These are phyloP conservation scores for Letharia columbiana DNA, from an alignment of 495 filamentous ascomycete species.

Conservation along the genomic window DNA sequence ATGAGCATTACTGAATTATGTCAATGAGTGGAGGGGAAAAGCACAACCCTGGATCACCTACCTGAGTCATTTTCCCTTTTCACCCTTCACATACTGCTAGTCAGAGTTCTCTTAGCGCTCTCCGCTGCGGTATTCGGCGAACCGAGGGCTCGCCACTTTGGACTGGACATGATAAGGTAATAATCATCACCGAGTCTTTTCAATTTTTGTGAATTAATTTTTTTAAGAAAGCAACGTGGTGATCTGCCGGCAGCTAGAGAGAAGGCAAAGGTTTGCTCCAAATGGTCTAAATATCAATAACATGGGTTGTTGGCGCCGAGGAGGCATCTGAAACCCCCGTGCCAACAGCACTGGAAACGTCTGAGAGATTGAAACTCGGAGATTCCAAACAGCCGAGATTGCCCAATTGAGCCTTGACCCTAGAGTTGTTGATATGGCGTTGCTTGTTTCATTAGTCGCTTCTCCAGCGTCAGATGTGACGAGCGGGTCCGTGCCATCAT, in stretches of 20 bases:
- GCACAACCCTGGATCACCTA: background rate
- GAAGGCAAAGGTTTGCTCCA: background rate
- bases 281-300: too few species aligned
- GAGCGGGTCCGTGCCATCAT: background rate
- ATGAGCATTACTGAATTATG: background rate
- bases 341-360: background rate
- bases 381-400: background rate
- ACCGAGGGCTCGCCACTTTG: background rate
- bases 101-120: background rate
- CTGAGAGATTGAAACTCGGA: background rate
- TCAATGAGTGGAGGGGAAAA: background rate
- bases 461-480: background rate
- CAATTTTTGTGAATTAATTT: too few species aligned
- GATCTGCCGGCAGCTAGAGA: background rate
- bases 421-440: background rate
- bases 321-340: background rate
- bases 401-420: background rate
- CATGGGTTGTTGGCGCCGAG: background rate
- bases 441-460: constrained; percentile 7
- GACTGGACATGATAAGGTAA: background rate
- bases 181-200: background rate
- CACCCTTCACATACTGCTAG: background rate
- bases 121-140: background rate
- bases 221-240: background rate
- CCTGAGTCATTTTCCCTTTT: background rate